These are phyloP conservation scores for Periconia digitata DNA, from an alignment of 2,329 filamentous ascomycete genomes.

Conservation along the genomic window DNA sequence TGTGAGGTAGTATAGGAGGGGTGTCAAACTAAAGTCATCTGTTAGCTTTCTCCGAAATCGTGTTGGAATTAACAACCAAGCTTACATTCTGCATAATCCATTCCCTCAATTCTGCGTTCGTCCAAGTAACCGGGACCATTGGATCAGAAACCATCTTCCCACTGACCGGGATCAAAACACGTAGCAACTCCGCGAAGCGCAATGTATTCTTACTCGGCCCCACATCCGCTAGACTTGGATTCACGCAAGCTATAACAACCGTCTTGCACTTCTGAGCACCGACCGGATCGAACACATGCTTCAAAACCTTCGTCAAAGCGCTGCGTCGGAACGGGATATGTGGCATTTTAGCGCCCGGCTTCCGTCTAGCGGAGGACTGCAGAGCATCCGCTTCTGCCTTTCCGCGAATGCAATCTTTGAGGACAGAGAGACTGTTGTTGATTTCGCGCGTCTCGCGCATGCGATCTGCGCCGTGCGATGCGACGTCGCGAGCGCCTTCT, in stretches of 20 bases:
- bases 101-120: conserved; percentile 39
- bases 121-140: conserved; percentile 44
- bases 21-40: conserved; percentile 41
- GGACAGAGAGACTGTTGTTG: conserved; percentile 52
- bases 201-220: conserved; percentile 53
- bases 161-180: conserved; percentile 40
- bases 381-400: conserved; percentile 41
- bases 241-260: conserved; percentile 52
- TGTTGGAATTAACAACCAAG: neutral
- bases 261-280: conserved; percentile 46
- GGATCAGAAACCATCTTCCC: conserved; percentile 24
- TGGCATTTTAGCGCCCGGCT: conserved; percentile 25
- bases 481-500: conserved; percentile 50
- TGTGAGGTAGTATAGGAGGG: conserved; percentile 35
- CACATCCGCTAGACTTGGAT: conserved; percentile 50
- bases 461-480: conserved; percentile 45
- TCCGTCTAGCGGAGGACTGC: conserved; percentile 1
- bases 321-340: conserved; percentile 53
- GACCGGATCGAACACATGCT: conserved; percentile 53
- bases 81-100: conserved; percentile 50
- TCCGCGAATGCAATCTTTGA: conserved; percentile 57
- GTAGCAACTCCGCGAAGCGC: conserved; percentile 53
- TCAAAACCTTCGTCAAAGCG: conserved; percentile 52
- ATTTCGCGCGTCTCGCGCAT: conserved; percentile 54
- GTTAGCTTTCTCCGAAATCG: conserved; percentile 6